A percentile compares a stretch with the other conserved stretches of the same genome.
These are phyloP conservation scores for Apiotrichum domesticum DNA, from an alignment of 1,284 basidiomycete genomes.

Conservation along the genomic window DNA sequence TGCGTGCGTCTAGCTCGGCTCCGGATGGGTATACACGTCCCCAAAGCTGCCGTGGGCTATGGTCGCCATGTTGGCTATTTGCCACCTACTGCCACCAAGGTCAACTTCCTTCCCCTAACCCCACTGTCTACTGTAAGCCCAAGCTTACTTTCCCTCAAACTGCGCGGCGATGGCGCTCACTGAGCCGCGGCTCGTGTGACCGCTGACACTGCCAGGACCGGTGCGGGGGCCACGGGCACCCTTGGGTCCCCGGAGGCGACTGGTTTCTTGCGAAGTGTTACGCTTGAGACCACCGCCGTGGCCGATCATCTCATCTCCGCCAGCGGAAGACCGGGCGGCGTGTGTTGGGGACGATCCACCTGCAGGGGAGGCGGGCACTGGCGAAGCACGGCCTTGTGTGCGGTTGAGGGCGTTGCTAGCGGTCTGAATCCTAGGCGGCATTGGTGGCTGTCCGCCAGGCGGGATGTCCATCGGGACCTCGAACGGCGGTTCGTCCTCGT, in stretches of 20 bases:
- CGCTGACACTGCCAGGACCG: conserved; percentile 12
- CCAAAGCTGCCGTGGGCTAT: no score
- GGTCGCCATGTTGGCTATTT: no score
- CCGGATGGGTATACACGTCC: no score
- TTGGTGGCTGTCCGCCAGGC: background rate
- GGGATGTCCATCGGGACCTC: background rate
- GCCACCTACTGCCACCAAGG: no score
- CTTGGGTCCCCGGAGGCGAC: conserved; percentile 38
- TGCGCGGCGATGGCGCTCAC: conserved; percentile 29
- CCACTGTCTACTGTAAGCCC: background rate
- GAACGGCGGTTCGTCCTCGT: conserved; percentile 4
- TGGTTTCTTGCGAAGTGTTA: conserved; percentile 50
- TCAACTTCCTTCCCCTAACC: no score
- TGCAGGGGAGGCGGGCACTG: conserved; percentile 11
- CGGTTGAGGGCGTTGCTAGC: background rate
- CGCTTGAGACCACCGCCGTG: conserved; percentile 42
- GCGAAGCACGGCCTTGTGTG: conserved; percentile 20
- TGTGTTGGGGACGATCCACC: conserved; percentile 9
- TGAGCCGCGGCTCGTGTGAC: conserved; percentile 21
- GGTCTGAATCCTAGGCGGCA: background rate
- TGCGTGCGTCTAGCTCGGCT: no score
- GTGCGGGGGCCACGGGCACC: conserved; percentile 39
- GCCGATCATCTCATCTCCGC: conserved; percentile 23
- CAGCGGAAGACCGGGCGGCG: conserved; percentile 4
- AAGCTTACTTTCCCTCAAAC: conserved; percentile 23